phyloP scores from a whole-genome alignment of 2,329 filamentous ascomycete species.

The Epichloe sylvatica region DNA sequence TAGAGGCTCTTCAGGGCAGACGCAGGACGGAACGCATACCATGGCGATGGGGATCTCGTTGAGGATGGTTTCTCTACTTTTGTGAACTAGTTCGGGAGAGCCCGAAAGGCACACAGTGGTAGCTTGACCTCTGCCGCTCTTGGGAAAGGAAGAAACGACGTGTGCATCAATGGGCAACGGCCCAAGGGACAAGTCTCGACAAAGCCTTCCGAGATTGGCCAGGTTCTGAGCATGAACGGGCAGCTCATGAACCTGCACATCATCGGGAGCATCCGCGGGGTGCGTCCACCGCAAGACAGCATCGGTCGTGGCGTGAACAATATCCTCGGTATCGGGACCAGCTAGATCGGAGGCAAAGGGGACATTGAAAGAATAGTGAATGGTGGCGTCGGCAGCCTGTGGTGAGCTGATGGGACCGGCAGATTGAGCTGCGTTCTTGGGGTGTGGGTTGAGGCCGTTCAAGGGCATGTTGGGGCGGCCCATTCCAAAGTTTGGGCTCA shows the following conservation, averaged over 20 bases:
- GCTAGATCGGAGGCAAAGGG: conserved; percentile 87
- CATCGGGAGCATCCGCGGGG: conserved; percentile 71
- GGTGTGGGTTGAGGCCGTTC: conserved; percentile 41
- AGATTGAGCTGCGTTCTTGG: conserved; percentile 39
- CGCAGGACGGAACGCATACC: conserved; percentile 41
- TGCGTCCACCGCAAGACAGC: conserved; percentile 89
- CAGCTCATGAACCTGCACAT: conserved; percentile 72
- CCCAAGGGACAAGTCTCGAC: conserved; percentile 63
- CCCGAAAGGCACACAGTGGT: conserved; percentile 89
- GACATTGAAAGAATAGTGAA: conserved; percentile 94
- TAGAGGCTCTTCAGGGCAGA: background rate
- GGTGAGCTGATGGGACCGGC: conserved; percentile 49
- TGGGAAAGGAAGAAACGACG: conserved; percentile 71
- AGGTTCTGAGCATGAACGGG: conserved; percentile 88
- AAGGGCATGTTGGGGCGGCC: conserved; percentile 44
- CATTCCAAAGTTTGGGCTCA: conserved; percentile 55
- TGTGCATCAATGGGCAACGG: conserved; percentile 65
- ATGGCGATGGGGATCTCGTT: conserved; percentile 86
- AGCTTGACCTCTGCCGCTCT: conserved; percentile 51
- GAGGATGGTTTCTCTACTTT: conserved; percentile 77
- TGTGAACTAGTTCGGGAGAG: conserved; percentile 72
- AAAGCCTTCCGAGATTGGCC: conserved; percentile 62
- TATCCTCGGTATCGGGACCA: conserved; percentile 86
- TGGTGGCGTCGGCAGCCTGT: conserved; percentile 58
- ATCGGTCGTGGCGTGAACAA: conserved; percentile 79